Evolutionary conservation across 345 rosid genomes (phyloP).

Genomic region (Acer saccharum): DNA sequence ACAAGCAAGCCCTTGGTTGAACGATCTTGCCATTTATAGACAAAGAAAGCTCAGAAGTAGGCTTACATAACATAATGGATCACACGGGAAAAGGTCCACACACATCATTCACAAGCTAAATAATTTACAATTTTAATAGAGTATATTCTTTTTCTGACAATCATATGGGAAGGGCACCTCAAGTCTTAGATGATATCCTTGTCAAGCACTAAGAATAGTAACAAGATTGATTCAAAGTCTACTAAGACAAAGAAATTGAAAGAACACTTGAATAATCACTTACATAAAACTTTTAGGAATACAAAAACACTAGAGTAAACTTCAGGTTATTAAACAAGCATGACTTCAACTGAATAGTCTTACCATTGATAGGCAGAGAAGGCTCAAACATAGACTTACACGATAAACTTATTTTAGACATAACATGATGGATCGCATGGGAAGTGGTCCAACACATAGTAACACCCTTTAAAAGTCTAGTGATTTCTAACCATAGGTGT

Average conservation of each 20-base stretch:
- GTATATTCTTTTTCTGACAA: no score
- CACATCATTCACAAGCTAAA: background rate
- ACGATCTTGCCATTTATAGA: no score
- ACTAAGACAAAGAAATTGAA: background rate
- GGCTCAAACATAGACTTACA: background rate
- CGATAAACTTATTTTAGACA: background rate
- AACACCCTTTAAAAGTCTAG: background rate
- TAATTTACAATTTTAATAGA: background rate
- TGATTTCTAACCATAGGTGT: background rate
- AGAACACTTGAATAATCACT: background rate
- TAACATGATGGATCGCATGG: background rate
- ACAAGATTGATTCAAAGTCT: background rate
- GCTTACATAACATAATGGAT: background rate
- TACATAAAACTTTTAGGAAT: background rate
- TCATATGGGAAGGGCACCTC: background rate
- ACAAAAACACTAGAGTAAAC: background rate
- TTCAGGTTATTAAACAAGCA: background rate
- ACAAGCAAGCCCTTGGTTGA: no score
- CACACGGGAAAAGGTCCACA: background rate
- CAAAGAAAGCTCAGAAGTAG: no score
- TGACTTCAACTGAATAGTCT: background rate
- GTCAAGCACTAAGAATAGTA: background rate
- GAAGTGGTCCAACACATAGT: background rate
- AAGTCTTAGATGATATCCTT: background rate
- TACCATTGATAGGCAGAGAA: background rate